Percentiles rank a stretch among this genome's conserved stretches.
phyloP scores from a whole-genome alignment of 2,329 filamentous ascomycete genomes.

The Stagonosporopsis cucurbitacearum region DNA sequence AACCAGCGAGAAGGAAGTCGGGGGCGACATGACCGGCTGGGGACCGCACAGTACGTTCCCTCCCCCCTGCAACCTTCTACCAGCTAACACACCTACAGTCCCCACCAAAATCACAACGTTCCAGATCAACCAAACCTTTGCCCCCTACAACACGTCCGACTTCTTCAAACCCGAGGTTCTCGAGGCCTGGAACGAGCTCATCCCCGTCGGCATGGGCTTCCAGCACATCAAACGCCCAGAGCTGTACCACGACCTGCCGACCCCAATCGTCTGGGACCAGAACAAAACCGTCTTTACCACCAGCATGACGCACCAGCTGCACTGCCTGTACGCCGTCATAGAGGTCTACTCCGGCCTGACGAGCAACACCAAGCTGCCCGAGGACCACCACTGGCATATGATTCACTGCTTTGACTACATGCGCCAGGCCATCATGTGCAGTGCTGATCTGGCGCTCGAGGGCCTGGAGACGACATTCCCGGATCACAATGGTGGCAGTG shows the following conservation, averaged over 20 bases:
- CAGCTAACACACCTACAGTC: slow-evolving; percentile 24
- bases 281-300: slow-evolving; percentile 46
- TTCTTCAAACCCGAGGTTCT: slow-evolving; percentile 45
- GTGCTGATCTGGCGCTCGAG: slow-evolving; percentile 41
- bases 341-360: slow-evolving; percentile 41
- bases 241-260: slow-evolving; percentile 42
- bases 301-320: slow-evolving; percentile 45
- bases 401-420: slow-evolving; percentile 49
- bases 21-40: slow-evolving; percentile 45
- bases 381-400: slow-evolving; percentile 48
- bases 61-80: not conserved
- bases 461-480: slow-evolving; percentile 45
- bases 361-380: slow-evolving; percentile 32
- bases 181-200: slow-evolving; percentile 42
- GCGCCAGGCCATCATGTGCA: slow-evolving; percentile 45
- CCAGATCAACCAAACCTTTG: slow-evolving; percentile 44
- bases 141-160: slow-evolving; percentile 45
- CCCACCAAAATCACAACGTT: slow-evolving; percentile 44
- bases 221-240: slow-evolving; percentile 37
- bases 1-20: slow-evolving; percentile 39
- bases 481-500: slow-evolving; percentile 45
- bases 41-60: slow-evolving; percentile 37
- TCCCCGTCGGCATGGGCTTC: slow-evolving; percentile 44
- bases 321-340: slow-evolving; percentile 45
- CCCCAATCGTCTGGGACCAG: slow-evolving; percentile 40